phyloP scores from a whole-genome alignment of 352 stramenopile genomes.

The Phytopythium chamaehyphon region DNA sequence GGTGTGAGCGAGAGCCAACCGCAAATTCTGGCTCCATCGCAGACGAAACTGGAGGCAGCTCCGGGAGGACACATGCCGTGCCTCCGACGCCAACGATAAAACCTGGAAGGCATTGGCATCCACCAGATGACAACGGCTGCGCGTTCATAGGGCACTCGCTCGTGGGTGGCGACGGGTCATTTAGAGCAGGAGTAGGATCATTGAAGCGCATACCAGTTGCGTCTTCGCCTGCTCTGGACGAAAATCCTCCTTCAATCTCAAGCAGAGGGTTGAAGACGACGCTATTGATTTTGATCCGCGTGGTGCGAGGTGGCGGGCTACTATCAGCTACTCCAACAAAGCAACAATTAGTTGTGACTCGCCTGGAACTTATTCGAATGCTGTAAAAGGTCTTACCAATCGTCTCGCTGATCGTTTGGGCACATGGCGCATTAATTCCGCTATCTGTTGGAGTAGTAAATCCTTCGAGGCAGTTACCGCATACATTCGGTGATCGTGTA shows the following conservation, averaged over 20 bases:
- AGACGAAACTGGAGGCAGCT: not conserved
- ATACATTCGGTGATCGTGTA: slow-evolving; percentile 43
- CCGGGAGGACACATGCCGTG: slow-evolving; percentile 27
- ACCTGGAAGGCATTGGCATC: slow-evolving; percentile 40
- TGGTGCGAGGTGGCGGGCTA: slow-evolving; percentile 1
- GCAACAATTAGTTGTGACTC: no score
- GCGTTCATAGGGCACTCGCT: slow-evolving; percentile 34
- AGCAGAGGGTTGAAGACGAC: slow-evolving; percentile 50
- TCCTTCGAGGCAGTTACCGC: slow-evolving; percentile 64
- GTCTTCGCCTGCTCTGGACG: slow-evolving; percentile 8
- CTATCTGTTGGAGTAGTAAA: slow-evolving; percentile 14
- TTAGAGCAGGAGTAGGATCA: no score
- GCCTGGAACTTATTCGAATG: not conserved
- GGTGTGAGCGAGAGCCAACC: slow-evolving; percentile 1
- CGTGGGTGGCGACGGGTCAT: not conserved
- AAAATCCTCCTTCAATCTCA: slow-evolving; percentile 6
- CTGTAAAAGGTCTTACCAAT: slow-evolving; percentile 10
- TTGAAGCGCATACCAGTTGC: no score
- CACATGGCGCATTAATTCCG: slow-evolving; percentile 35
- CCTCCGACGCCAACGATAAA: slow-evolving; percentile 28
- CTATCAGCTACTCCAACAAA: slow-evolving; percentile 5
- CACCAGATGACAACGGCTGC: slow-evolving; percentile 16
- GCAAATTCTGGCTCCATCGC: not conserved
- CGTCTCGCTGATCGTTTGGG: slow-evolving; percentile 2
- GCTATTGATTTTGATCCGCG: slow-evolving; percentile 63